These are phyloP conservation scores for Sonneratia caseolaris DNA, from an alignment of 345 rosid species.

Conservation along the genomic window DNA sequence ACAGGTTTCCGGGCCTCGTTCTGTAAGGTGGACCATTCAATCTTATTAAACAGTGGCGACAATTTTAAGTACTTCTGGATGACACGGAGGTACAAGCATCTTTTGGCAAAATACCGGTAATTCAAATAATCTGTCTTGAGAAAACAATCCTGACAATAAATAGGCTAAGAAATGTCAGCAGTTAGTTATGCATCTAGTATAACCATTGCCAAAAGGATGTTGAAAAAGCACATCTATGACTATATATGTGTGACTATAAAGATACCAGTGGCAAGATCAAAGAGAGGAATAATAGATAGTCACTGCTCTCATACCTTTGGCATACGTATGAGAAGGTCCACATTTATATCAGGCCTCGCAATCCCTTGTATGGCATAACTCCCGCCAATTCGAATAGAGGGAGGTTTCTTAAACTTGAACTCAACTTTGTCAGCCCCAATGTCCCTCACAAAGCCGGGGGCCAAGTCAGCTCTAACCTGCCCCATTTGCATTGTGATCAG, in stretches of 20 bases:
- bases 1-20: constrained; percentile 91
- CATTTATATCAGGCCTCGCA: constrained; percentile 52
- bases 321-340: constrained; percentile 61
- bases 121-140: constrained; percentile 78
- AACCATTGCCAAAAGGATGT: neutral
- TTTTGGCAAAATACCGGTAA: constrained; percentile 81
- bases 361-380: constrained; percentile 54
- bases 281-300: neutral
- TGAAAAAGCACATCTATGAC: neutral
- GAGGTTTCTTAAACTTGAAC: constrained; percentile 69
- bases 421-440: constrained; percentile 74
- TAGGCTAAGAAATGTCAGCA: constrained; percentile 1
- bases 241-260: neutral
- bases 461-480: constrained; percentile 60
- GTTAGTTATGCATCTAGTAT: neutral
- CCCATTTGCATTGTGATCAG: neutral
- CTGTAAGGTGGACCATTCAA: constrained; percentile 70
- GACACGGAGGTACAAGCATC: constrained; percentile 70
- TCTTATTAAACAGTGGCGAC: constrained; percentile 38
- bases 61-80: constrained; percentile 52
- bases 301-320: constrained; percentile 48
- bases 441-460: constrained; percentile 57
- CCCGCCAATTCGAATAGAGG: constrained; percentile 50
- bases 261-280: neutral
- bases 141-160: constrained; percentile 62